Base-by-base conservation (phyloP, 1,284 basidiomycete genomes). In the Dichomitus squalens region DNA sequence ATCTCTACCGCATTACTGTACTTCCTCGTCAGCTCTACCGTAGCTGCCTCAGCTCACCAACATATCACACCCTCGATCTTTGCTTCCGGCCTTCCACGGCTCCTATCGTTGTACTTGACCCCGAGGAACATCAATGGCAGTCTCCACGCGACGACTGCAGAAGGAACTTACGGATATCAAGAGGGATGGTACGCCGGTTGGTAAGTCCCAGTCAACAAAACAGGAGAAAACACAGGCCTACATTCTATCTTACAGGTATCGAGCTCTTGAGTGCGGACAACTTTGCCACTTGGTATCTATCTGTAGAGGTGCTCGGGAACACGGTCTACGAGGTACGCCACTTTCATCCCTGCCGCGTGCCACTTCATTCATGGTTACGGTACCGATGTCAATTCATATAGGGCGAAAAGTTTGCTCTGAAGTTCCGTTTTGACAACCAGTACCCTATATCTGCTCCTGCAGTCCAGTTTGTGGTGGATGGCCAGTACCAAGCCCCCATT, bases 361-460 rank as follows among this genome's bases (percentile, higher is more conserved):
- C 29, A 5, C 29, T 21, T 25, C 18, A 33, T 33, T 49, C 51
- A 11, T 25, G 33, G 16, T 12, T 43, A 16, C 20, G 20, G 20
- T 31, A 14, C 20, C n/a, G 31, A 29, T 52, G 18, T n/a, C 46
- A 48, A 33, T 39, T 31, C 49, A 12, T 33, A 8, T 61, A 93
- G 91, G 86, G 80, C 52, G 90, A 93, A 74, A 81, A 79, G 52
- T 87, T 91, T 71, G 86, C 83, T 54, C 78, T 93, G 36, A 86
- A 85, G 75, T 92, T 93, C 71, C 80, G 85, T 64, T 93, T 93
- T 68, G 89, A 92, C 64, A 39, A 77, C 3, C 79, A 82, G 64
- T 92, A 92, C 71, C 91, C 90, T 2, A 92, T 93, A 67, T 87
- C 88, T 4, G 83, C 90, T 1, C 90, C 90, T n/a, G 88, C 89